A percentile compares a stretch with the other conserved stretches of the same genome.
phyloP scores from a whole-genome alignment of 1,139 yeast species.

The Taiozyma sp. region DNA sequence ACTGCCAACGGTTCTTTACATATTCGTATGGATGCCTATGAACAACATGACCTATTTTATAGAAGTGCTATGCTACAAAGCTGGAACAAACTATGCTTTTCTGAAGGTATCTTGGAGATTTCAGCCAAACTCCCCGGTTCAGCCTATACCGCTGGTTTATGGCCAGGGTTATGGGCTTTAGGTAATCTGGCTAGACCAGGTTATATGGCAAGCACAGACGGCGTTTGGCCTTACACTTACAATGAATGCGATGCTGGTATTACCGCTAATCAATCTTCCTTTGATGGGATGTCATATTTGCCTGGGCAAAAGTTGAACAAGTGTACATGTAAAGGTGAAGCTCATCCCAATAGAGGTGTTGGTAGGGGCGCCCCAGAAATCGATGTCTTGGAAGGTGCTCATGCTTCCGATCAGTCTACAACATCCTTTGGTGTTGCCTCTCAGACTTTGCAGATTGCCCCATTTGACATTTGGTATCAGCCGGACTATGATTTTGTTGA shows the following conservation, averaged over 20 bases:
- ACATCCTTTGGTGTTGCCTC: conserved; percentile 44
- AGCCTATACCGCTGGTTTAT: conserved; percentile 65
- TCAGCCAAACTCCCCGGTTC: conserved; percentile 68
- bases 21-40: conserved; percentile 67
- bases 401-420: conserved; percentile 31
- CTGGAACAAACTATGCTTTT: conserved; percentile 80
- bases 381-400: conserved; percentile 70
- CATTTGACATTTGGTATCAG: conserved; percentile 57
- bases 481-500: conserved; percentile 52
- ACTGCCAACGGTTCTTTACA: conserved; percentile 63
- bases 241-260: conserved; percentile 81
- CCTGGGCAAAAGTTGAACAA: conserved; percentile 69
- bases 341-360: conserved; percentile 71
- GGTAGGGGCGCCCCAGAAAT: conserved; percentile 93
- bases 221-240: conserved; percentile 89
- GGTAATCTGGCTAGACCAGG: conserved; percentile 88
- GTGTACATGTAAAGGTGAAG: conserved; percentile 72
- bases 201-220: conserved; percentile 70
- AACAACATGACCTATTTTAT: conserved; percentile 66
- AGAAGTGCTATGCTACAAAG: conserved; percentile 82
- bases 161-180: conserved; percentile 92
- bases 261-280: conserved; percentile 80
- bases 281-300: conserved; percentile 73
- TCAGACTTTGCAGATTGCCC: conserved; percentile 57
- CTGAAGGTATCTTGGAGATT: conserved; percentile 67